Evolutionary conservation across 1,284 basidiomycete species (phyloP).

Genomic region (Mixia osmundae): DNA sequence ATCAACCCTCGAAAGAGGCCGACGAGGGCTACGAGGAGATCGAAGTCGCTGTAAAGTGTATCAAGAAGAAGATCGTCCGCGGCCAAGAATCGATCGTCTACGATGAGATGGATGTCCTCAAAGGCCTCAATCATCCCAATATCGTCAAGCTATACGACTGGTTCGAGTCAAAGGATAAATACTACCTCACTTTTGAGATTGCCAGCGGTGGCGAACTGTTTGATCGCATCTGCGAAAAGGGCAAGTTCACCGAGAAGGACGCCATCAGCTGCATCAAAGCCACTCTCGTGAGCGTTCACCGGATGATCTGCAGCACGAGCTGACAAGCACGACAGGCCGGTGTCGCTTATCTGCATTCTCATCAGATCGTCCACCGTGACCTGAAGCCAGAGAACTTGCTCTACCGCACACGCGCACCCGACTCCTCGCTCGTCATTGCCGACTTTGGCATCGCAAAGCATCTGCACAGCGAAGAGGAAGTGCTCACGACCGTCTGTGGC

Average conservation of each 20-base stretch:
- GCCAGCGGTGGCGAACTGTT: slow-evolving; percentile 50
- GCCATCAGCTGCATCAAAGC: slow-evolving; percentile 47
- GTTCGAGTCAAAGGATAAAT: slow-evolving; percentile 76
- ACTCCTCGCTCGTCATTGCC: slow-evolving; percentile 49
- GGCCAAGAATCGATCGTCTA: slow-evolving; percentile 49
- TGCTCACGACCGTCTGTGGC: slow-evolving; percentile 58
- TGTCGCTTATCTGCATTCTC: slow-evolving; percentile 20
- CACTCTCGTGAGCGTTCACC: slow-evolving; percentile 18
- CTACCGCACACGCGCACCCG: slow-evolving; percentile 22
- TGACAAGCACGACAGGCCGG: slow-evolving; percentile 7
- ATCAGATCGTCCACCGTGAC: slow-evolving; percentile 60
- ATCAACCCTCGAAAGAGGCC: no score
- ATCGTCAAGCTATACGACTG: slow-evolving; percentile 74
- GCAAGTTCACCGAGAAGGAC: slow-evolving; percentile 74
- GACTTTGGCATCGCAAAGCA: slow-evolving; percentile 96
- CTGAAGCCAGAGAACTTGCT: slow-evolving; percentile 17
- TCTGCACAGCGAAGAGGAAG: slow-evolving; percentile 48
- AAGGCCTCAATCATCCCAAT: slow-evolving; percentile 4
- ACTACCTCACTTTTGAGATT: slow-evolving; percentile 75
- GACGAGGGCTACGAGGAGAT: no score
- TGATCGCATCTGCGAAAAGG: slow-evolving; percentile 50
- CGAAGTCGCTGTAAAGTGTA: neutral
- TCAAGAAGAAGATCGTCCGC: slow-evolving; percentile 43
- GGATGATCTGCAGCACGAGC: neutral
- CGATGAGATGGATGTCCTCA: slow-evolving; percentile 71